Percentiles rank a stretch among this genome's conserved stretches.
Evolutionary conservation across 192 early-diverging fungal genomes (phyloP).

Genomic region (Polychytrium aggregatum): DNA sequence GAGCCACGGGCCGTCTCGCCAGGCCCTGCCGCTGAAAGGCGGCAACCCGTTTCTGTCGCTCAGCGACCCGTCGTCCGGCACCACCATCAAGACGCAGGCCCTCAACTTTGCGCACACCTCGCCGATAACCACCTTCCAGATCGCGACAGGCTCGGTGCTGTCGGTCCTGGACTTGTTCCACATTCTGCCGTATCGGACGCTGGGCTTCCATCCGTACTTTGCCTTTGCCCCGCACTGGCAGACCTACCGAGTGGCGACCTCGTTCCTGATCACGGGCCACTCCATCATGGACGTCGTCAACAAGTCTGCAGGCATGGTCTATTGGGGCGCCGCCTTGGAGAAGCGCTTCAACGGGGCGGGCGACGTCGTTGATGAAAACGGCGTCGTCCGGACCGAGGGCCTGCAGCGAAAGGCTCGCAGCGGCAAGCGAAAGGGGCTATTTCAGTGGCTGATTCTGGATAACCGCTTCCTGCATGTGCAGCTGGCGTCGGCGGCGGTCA

Average conservation of each 20-base stretch:
- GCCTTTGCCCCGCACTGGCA: conserved; percentile 7
- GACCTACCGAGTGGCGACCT: conserved; percentile 7
- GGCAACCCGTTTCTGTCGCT: too few relatives aligned
- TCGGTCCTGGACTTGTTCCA: conserved; percentile 8
- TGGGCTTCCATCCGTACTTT: conserved; percentile 22
- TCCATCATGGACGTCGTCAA: conserved; percentile 10
- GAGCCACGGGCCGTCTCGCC: too few relatives aligned
- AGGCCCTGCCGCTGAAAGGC: too few relatives aligned
- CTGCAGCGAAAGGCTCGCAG: not conserved
- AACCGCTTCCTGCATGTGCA: conserved; percentile 14
- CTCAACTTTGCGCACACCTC: not conserved
- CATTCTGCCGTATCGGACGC: conserved; percentile 7
- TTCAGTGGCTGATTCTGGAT: conserved; percentile 8
- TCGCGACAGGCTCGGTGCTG: conserved; percentile 5
- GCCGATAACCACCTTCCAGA: conserved; percentile 15
- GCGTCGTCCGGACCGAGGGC: conserved; percentile 3
- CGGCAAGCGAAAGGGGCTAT: conserved; percentile 4
- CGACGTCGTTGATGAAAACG: conserved; percentile 6
- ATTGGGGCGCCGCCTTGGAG: conserved; percentile 22
- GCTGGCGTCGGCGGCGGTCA: conserved; percentile 5
- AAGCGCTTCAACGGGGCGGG: conserved; percentile 12
- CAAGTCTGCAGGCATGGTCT: conserved; percentile 8
- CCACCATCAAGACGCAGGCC: too few relatives aligned
- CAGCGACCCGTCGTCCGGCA: too few relatives aligned
- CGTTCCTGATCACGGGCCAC: conserved; percentile 7